phyloP scores from a whole-genome alignment of 164 flowering plant species.

The Vitis riparia region DNA sequence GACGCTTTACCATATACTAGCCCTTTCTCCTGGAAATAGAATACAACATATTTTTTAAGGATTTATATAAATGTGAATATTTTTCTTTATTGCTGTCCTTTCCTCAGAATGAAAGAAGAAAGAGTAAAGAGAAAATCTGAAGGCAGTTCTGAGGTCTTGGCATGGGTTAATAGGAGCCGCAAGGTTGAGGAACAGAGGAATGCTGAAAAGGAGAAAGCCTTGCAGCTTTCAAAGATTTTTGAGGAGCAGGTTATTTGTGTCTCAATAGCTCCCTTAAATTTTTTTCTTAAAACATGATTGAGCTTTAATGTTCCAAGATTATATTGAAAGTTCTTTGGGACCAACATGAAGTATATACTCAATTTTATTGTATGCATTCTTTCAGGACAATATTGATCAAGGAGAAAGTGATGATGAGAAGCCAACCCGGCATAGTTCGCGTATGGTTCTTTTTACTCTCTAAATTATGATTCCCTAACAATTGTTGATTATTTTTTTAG shows the following conservation, averaged over 20 bases:
- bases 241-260: constrained; percentile 76
- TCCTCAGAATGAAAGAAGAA: constrained; percentile 75
- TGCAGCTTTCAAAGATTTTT: constrained; percentile 66
- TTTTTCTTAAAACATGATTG: not conserved
- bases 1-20: too few relatives aligned
- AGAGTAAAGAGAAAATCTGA: constrained; percentile 57
- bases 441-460: constrained; percentile 32
- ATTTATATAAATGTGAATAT: not conserved
- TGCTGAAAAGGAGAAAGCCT: constrained; percentile 73
- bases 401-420: constrained; percentile 72
- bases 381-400: constrained; percentile 68
- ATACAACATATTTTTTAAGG: not conserved
- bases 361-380: constrained; percentile 14
- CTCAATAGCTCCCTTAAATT: not conserved
- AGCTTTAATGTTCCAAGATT: not conserved
- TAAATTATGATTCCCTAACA: not conserved
- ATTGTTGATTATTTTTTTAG: not conserved
- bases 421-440: constrained; percentile 27
- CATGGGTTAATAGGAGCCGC: constrained; percentile 83
- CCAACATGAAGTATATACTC: not conserved
- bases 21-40: too few relatives aligned
- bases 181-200: constrained; percentile 65
- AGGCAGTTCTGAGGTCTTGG: constrained; percentile 58
- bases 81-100: not conserved
- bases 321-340: too few relatives aligned